A percentile compares a stretch with the other conserved stretches of the same genome.
phyloP scores from a whole-genome alignment of 495 filamentous ascomycete species.

The Hamigera avellanea region DNA sequence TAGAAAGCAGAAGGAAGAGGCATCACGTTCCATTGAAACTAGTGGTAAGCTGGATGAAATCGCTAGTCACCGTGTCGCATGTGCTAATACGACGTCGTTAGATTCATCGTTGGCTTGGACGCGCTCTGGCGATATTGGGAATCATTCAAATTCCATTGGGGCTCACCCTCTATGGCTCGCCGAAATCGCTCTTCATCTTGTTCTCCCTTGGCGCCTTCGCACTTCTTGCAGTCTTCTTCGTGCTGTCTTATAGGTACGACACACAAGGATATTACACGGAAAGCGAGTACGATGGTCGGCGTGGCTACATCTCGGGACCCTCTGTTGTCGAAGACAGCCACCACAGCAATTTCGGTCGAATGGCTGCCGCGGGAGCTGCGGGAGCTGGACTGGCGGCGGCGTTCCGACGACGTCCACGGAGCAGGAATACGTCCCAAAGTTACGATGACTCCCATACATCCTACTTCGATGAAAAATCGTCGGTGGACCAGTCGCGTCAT shows the following conservation, averaged over 20 bases:
- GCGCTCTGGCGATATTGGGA: conserved; percentile 62
- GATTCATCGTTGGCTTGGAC: conserved; percentile 80
- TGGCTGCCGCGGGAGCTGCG: conserved; percentile 40
- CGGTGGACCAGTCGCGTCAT: conserved; percentile 30
- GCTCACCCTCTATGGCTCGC: conserved; percentile 85
- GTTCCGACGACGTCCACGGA: conserved; percentile 31
- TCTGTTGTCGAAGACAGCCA: conserved; percentile 21
- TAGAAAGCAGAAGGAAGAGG: conserved; percentile 47
- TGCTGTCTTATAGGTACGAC: conserved; percentile 56
- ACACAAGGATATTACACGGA: conserved; percentile 31
- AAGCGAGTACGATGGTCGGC: conserved; percentile 37
- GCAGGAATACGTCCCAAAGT: conserved; percentile 19
- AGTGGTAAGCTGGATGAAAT: conserved; percentile 53
- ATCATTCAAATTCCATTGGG: conserved; percentile 83
- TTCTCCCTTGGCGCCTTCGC: conserved; percentile 63
- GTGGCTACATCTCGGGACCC: conserved; percentile 40
- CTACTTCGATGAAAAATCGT: conserved; percentile 52
- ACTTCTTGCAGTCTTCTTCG: conserved; percentile 57
- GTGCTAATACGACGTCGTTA: no score
- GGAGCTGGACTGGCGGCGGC: conserved; percentile 52
- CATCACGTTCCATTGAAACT: conserved; percentile 53
- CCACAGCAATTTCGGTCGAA: conserved; percentile 23
- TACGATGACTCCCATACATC: conserved; percentile 36
- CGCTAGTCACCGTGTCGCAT: no score
- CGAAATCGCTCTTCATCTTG: conserved; percentile 70